Conservation (phyloP, 805 yeast species). For the Saccharomycopsis fermentans region DNA sequence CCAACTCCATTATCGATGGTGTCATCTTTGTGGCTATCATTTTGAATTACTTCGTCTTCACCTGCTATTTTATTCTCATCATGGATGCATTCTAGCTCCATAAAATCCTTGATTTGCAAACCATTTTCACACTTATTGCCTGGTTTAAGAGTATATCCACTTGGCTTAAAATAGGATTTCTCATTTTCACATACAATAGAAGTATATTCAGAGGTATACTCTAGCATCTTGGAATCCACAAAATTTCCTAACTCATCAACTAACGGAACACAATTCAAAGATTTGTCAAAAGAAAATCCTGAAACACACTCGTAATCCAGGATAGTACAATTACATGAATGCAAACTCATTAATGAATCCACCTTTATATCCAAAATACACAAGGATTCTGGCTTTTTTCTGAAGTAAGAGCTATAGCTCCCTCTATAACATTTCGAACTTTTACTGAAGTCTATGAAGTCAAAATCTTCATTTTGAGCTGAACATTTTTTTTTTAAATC, state of each 20-base stretch:
- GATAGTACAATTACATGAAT: conserved; percentile 54
- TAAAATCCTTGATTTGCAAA: conserved; percentile 2
- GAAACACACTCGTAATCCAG: conserved; percentile 62
- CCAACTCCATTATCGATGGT: not conserved
- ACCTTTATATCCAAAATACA: conserved; percentile 29
- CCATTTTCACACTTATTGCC: conserved; percentile 34
- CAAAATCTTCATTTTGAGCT: not conserved
- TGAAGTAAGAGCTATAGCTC: conserved; percentile 28
- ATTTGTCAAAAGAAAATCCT: conserved; percentile 31
- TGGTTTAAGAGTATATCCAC: conserved; percentile 30
- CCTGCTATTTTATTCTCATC: not conserved
- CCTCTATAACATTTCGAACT: conserved; percentile 58
- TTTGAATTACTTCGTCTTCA: conserved; percentile 14
- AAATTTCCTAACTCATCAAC: conserved; percentile 21
- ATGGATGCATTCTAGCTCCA: conserved; percentile 11
- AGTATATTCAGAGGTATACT: conserved; percentile 12
- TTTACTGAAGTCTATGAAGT: conserved; percentile 46
- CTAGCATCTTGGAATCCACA: conserved; percentile 20
- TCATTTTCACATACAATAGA: conserved; percentile 12
- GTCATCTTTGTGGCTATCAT: not conserved
- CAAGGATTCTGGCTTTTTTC: conserved; percentile 53
- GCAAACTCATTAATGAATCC: conserved; percentile 22
- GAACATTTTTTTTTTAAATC: not conserved
- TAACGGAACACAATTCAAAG: conserved; percentile 38
- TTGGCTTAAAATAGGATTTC: conserved; percentile 9